Evolutionary conservation across 768 basidiomycete genomes (phyloP).

Genomic region (Termitomyces sp.): DNA sequence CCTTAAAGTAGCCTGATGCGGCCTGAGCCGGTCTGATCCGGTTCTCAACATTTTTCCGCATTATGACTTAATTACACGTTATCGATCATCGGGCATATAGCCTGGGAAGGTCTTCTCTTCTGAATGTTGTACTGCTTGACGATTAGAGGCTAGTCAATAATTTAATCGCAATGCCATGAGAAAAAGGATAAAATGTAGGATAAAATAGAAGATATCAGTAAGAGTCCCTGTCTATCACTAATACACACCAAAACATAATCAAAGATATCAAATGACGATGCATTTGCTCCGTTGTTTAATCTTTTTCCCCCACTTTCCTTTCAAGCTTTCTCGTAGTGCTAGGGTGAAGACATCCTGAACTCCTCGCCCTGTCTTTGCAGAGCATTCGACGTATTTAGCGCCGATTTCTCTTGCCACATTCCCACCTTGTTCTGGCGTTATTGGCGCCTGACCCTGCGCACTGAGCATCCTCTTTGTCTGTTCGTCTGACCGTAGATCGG

Average conservation of each 20-base stretch:
- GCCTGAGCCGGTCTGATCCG: too few relatives aligned
- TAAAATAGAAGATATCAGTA: slow-evolving; percentile 14
- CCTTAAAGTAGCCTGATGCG: too few relatives aligned
- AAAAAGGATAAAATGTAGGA: not conserved
- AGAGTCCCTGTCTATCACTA: slow-evolving; percentile 16
- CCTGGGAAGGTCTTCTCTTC: not conserved
- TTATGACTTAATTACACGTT: not conserved
- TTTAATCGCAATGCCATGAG: not conserved
- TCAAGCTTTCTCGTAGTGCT: slow-evolving; percentile 87
- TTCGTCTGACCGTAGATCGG: slow-evolving; percentile 82
- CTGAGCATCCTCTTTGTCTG: slow-evolving; percentile 82
- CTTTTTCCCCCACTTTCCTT: slow-evolving; percentile 68
- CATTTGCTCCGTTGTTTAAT: slow-evolving; percentile 61
- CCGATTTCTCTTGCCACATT: slow-evolving; percentile 91
- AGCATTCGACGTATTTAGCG: slow-evolving; percentile 90
- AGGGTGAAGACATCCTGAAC: slow-evolving; percentile 90
- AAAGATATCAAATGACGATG: slow-evolving; percentile 43
- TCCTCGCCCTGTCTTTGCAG: slow-evolving; percentile 84
- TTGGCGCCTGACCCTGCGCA: slow-evolving; percentile 82
- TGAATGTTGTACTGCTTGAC: not conserved
- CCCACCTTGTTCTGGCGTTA: slow-evolving; percentile 77
- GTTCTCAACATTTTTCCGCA: too few relatives aligned
- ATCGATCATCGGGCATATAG: not conserved
- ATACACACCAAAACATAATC: slow-evolving; percentile 13
- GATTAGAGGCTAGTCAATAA: not conserved